Evolutionary conservation across 1,284 basidiomycete genomes (phyloP).

Genomic region (Trametes pubescens): DNA sequence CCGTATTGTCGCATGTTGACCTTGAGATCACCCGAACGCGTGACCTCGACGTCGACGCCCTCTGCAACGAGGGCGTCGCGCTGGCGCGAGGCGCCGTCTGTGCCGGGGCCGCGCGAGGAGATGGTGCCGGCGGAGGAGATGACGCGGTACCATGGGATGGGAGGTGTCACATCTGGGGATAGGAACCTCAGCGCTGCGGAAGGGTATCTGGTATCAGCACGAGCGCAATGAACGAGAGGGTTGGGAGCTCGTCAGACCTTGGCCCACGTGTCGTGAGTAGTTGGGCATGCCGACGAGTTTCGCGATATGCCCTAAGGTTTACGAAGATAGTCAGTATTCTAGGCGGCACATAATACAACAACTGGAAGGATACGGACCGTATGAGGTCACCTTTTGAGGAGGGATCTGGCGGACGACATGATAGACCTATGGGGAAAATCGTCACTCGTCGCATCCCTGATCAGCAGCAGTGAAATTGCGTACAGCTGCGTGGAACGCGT

Average conservation of each 20-base stretch:
- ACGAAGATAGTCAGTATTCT: neutral
- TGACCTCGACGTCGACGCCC: constrained; percentile 68
- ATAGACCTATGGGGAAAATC: constrained; percentile 60
- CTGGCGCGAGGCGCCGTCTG: constrained; percentile 72
- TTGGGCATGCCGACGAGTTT: constrained; percentile 85
- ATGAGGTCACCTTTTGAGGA: constrained; percentile 68
- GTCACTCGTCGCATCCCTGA: neutral
- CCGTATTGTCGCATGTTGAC: constrained; percentile 60
- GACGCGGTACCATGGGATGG: constrained; percentile 81
- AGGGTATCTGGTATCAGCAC: neutral
- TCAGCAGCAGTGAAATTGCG: neutral
- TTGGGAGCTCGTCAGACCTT: constrained; percentile 58
- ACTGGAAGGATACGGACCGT: constrained; percentile 54
- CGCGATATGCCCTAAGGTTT: constrained; percentile 71
- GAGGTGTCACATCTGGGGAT: constrained; percentile 61
- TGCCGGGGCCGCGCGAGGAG: constrained; percentile 83
- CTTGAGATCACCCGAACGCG: constrained; percentile 54
- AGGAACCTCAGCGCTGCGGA: constrained; percentile 73
- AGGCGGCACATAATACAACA: too few relatives aligned
- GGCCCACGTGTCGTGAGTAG: constrained; percentile 86
- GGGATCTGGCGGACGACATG: constrained; percentile 73
- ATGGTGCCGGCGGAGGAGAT: constrained; percentile 73
- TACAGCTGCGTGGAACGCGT: constrained; percentile 37
- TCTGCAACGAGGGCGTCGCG: constrained; percentile 72
- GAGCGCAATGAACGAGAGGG: neutral